Evolutionary conservation across 2,329 filamentous ascomycete genomes (phyloP), one percentile per base, ranked within the genome.

Genomic region (Trichoderma harzianum): DNA sequence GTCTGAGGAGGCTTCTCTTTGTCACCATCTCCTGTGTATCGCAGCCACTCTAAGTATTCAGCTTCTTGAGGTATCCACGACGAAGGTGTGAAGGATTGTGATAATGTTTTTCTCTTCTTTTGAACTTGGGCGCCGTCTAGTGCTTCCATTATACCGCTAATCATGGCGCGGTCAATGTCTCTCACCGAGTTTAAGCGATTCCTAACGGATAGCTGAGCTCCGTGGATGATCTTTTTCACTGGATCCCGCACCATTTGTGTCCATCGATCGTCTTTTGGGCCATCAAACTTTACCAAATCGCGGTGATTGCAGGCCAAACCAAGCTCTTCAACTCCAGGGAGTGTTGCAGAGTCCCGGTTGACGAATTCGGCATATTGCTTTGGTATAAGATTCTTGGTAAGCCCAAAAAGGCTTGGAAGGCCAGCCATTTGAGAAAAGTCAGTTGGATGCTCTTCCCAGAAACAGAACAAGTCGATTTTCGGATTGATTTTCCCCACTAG

Each of bases 201-300:
- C 71, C 82, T 84, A 6, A 80, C 81, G 0, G 78, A 76, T 0
- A 79, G 74, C 5, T 78, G 78, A 0, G 81, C 82, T 0, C 78
- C 78, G 5, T 82, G 79, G 10, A 84, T 80, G 5, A 82, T 74
- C 26, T 73, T 79, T 70, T 83, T 83, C 5, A 84, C 51, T 0
- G 78, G 80, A 7, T 80, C 79, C 28, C 80, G 78, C 2, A 84
- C 81, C 8, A 82, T 69, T 30, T 72, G 74, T 12, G 81, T 76
- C 16, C 78, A 84, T 11, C 78, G 76, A 0, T 77, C 74, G 43
- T 84, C 82, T 61, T 83, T 84, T 11, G 79, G 79, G 47, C 81
- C 80, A 12, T 82, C 79, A 21, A 84, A 84, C 67, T 83, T 84
- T 73, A 84, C 82, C 5, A 84, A 76, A 62, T 83, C 79, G 30